Evolutionary conservation across 2,329 filamentous ascomycete genomes (phyloP), one percentile per base, ranked within the genome.

Genomic region (Penicillium sp.): DNA sequence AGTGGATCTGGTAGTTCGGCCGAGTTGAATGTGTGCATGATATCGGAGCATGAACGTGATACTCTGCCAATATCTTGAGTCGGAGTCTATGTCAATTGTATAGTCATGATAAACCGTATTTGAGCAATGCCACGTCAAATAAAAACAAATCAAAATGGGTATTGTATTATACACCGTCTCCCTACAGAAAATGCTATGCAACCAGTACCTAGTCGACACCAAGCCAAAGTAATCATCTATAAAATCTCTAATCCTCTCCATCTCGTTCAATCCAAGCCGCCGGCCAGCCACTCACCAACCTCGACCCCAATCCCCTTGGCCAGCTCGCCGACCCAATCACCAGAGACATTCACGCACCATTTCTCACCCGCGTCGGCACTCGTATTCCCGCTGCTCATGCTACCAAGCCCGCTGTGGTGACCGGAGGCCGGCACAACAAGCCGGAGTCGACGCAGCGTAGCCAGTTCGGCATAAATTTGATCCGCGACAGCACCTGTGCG

Each of bases 291-390:
- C 42, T 71, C 68, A 12, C 67, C 67, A 46, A 70, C 65, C 42
- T 68, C 65, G 33, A 71, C 61, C 6, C 66, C 65, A 44, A 71
- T 63, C 0, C 59, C 62, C 48, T 65, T 66, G 2, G 65, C 67
- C 54, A 70, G 48, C 26, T 65, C 64, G 4, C 63, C 66, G 30
- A 71, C 64, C 66, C 67, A 70, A 32, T 69, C 67, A 4, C 66
- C 65, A 14, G 62, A 66, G 6, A 71, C 64, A 55, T 70, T 70
- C 10, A 70, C 63, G 39, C 62, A 65, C 70, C 70, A 73, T 36
- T 69, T 72, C 44, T 68, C 69, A 4, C 61, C 63, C 3, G 57
- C 61, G 45, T 66, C 65, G 12, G 62, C 59, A 15, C 55, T 60
- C 3, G 59, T 64, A 37, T 59, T 62, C 8, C 57, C 61, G 34